Evolutionary conservation across 306 rosid genomes (phyloP), one percentile per base, ranked within the genome.

Genomic region (Heteromeles arbutifolia): DNA sequence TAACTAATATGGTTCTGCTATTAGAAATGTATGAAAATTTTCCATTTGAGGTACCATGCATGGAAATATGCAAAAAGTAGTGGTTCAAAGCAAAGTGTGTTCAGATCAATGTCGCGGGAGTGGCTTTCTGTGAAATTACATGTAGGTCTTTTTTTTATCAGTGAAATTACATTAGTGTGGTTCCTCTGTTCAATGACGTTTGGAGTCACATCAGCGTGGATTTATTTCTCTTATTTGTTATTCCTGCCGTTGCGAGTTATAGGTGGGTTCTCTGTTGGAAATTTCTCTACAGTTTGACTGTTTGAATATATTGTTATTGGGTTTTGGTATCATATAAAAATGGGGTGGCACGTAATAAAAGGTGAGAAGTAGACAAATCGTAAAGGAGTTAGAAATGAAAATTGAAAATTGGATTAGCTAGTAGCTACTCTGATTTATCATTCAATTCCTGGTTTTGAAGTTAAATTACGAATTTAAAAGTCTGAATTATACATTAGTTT

Each of bases 191-290:
- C 68, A 25, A 41, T 58, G 24, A 39, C 5, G 8, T 58, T 58
- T 25, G 77, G 76, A 58, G 54, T 73, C 68, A 73, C 67, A 73
- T 73, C 67, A 58, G 34, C 39, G 26, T 39, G 65, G 52, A 56
- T 31, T 54, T 19, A 7, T 53, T n/a, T 22, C 10, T 34, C 52
- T 19, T 11, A 52, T 26, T 11, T 70, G 12, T 19, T 70, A 4
- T 34, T 72, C 75, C 17, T 72, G 52, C 6, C 67, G 22, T 63
- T 22, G 24, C 39, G 44, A 9, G 45, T 34, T 17, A 19, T 15
- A 34, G 48, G 69, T 34, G 69, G 69, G 48, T 34, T 65, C 9
- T 41, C 11, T 41, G 28, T 53, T 72, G 65, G 32, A 54, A 54
- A 15, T 52, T 53, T 0, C 17, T 48, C 8, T 48, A 48, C 54